Evolutionary conservation across 371 early-diverging fungal genomes (phyloP).

Genomic region (Spiromyces aspiralis): DNA sequence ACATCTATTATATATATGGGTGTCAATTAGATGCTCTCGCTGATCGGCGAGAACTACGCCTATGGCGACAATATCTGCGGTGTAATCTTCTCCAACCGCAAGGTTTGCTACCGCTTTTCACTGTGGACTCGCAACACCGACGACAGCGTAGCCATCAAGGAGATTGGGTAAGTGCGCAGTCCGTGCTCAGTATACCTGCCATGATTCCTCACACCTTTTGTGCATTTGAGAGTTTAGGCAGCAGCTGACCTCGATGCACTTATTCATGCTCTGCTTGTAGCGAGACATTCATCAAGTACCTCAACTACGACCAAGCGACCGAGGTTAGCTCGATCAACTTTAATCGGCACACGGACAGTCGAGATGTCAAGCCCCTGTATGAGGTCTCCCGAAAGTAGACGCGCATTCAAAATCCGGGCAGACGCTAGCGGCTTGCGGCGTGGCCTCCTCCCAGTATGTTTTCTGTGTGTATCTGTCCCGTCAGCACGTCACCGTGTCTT

Average conservation of each 20-base stretch:
- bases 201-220: too few relatives aligned
- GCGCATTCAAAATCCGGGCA: too few relatives aligned
- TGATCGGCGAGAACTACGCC: slow-evolving; percentile 86
- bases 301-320: not conserved
- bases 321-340: not conserved
- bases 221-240: too few relatives aligned
- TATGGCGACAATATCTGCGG: slow-evolving; percentile 76
- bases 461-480: too few relatives aligned
- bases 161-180: not conserved
- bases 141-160: not conserved
- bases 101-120: slow-evolving; percentile 61
- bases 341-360: not conserved
- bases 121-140: slow-evolving; percentile 41
- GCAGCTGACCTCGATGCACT: too few relatives aligned
- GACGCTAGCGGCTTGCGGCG: too few relatives aligned
- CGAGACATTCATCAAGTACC: not conserved
- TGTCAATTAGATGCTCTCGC: slow-evolving; percentile 49
- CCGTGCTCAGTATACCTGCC: too few relatives aligned
- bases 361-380: not conserved
- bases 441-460: too few relatives aligned
- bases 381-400: too few relatives aligned
- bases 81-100: slow-evolving; percentile 72
- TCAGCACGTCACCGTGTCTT: too few relatives aligned
- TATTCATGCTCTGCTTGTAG: not conserved
- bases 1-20: not conserved